Percentiles rank a stretch among this genome's conserved stretches.
Conservation (phyloP, 352 stramenopile genomes). For the Phytophthora pisi region DNA sequence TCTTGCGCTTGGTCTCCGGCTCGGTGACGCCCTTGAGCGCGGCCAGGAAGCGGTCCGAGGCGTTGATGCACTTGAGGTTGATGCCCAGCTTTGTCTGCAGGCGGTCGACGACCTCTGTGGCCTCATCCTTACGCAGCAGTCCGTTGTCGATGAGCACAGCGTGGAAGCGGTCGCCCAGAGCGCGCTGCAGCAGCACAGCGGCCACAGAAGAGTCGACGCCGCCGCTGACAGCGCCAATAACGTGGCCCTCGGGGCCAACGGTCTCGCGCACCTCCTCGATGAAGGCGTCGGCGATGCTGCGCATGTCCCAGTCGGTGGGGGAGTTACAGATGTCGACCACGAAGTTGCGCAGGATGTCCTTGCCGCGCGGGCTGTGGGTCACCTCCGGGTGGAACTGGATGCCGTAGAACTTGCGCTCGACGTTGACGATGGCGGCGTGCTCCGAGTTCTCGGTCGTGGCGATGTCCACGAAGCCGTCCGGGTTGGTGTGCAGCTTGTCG, state of each 20-base stretch:
- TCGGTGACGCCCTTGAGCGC: slow-evolving; percentile 95
- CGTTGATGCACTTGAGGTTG: slow-evolving; percentile 98
- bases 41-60: slow-evolving; percentile 95
- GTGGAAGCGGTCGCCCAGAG: slow-evolving; percentile 98
- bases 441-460: slow-evolving; percentile 90
- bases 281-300: slow-evolving; percentile 92
- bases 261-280: slow-evolving; percentile 90
- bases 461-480: slow-evolving; percentile 93
- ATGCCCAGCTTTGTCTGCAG: slow-evolving; percentile 93
- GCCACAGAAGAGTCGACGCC: slow-evolving; percentile 99
- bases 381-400: slow-evolving; percentile 99
- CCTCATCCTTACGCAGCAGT: slow-evolving; percentile 96
- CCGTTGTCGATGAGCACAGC: slow-evolving; percentile 99
- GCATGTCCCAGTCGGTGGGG: slow-evolving; percentile 98
- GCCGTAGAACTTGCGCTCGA: slow-evolving; percentile 94
- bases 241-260: slow-evolving; percentile 95
- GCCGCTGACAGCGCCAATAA: slow-evolving; percentile 98
- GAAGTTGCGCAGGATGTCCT: slow-evolving; percentile 97
- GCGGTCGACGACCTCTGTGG: slow-evolving; percentile 89
- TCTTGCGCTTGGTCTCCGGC: slow-evolving; percentile 98
- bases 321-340: slow-evolving; percentile 95
- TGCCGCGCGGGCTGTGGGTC: slow-evolving; percentile 96
- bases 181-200: slow-evolving; percentile 96
- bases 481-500: slow-evolving; percentile 96
- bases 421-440: slow-evolving; percentile 96